Conservation (phyloP, 2,329 filamentous ascomycete genomes). For the Clarireedia monteithiana region DNA sequence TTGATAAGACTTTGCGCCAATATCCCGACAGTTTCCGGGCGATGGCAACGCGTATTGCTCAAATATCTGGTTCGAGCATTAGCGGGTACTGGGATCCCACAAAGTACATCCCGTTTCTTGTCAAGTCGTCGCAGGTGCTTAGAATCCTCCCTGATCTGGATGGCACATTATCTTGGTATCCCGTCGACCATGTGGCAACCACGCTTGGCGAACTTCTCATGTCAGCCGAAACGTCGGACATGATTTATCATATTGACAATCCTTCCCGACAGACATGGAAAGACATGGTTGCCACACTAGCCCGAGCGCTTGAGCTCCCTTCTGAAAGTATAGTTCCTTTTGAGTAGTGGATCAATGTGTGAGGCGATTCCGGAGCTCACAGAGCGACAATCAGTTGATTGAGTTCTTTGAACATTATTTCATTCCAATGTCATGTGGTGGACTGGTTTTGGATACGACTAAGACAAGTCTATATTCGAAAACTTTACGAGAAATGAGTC, state of each 20-base stretch:
- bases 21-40: constrained; percentile 36
- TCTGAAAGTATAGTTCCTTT: background rate
- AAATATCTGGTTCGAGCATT: constrained; percentile 42
- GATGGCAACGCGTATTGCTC: constrained; percentile 39
- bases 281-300: background rate
- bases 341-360: background rate
- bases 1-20: constrained; percentile 39
- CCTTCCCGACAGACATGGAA: background rate
- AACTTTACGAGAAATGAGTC: no score
- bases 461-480: constrained; percentile 6
- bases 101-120: constrained; percentile 42
- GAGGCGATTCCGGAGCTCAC: background rate
- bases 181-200: background rate
- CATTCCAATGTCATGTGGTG: constrained; percentile 38
- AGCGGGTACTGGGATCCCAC: constrained; percentile 48
- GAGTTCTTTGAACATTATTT: constrained; percentile 31
- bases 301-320: background rate
- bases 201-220: background rate
- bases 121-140: constrained; percentile 42
- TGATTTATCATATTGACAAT: background rate
- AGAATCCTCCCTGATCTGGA: constrained; percentile 34
- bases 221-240: background rate
- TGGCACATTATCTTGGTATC: constrained; percentile 21
- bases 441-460: constrained; percentile 33
- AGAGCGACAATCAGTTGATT: constrained; percentile 23